Base-by-base conservation (phyloP, 2,329 filamentous ascomycete species). In the Aspergillus sergii region DNA sequence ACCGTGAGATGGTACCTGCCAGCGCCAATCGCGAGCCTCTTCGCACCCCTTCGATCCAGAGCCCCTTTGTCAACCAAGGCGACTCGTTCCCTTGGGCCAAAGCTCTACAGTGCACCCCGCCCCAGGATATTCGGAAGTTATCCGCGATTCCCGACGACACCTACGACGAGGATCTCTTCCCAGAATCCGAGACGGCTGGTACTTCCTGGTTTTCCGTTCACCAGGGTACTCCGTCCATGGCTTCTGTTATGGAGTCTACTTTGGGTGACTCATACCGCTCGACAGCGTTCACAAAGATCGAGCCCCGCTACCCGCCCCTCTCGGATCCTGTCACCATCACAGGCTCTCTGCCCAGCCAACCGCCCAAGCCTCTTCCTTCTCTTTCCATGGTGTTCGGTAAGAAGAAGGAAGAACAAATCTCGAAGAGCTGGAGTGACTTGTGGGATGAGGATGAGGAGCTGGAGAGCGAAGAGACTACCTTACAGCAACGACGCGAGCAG, bases 391-490 rank as follows among this genome's bases (percentile, higher is more conserved):
- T 94, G 57, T 94, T 96, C 75, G 92, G 91, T 58, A 89, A 89
- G 73, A 75, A 75, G 41, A 88, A 91, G 75, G 86, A 88, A 66
- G 91, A 94, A 53, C 83, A 86, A 55, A 92, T 96, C 55, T 97
- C 95, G 61, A 98, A 98, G 89, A 98, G 95, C 83, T 99, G 95
- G 95, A 97, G 94, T 73, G 95, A 99, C 77, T 88, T 98, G 78
- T 97, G 93, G 90, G 94, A 98, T 63, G 94, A 98, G 77, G 94
- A 98, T 59, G 93, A 95, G 48, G 68, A 70, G 73, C 83, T 85
- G 41, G 86, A 90, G 71, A 87, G 85, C 67, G 86, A 90, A 75
- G 81, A 87, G 61, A 79, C 85, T 64, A 82, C 82, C 7, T 80
- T 91, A 30, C 86, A 90, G 78, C 82, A 88, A 67, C 81, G 83